phyloP scores from a whole-genome alignment of 2,329 filamentous ascomycete genomes.

The Aspergillus fructus region DNA sequence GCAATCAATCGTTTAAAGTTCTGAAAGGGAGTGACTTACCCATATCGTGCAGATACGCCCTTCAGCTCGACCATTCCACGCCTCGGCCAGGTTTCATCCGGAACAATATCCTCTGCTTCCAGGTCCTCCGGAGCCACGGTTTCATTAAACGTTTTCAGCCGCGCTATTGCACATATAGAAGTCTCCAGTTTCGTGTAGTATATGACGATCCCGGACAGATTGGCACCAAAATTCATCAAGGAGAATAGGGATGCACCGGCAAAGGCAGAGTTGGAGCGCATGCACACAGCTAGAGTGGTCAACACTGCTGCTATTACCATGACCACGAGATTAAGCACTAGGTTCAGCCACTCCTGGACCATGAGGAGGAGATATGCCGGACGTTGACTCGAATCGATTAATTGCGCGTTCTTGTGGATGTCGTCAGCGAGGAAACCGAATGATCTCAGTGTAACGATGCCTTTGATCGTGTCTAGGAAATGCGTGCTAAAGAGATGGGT shows the following conservation, averaged over 20 bases:
- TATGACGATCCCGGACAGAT: constrained; percentile 6
- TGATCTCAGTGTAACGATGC: background rate
- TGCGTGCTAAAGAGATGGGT: background rate
- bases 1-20: background rate
- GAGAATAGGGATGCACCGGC: background rate
- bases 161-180: constrained; percentile 8
- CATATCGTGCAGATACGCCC: constrained; percentile 6
- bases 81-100: background rate
- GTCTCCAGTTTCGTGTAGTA: constrained; percentile 15
- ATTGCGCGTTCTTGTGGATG: background rate
- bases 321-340: constrained; percentile 42
- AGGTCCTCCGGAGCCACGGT: background rate
- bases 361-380: constrained; percentile 36
- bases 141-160: constrained; percentile 5
- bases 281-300: constrained; percentile 36
- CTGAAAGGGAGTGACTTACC: background rate
- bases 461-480: constrained; percentile 1
- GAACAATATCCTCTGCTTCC: background rate
- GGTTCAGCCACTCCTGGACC: constrained; percentile 38
- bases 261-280: constrained; percentile 25
- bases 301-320: constrained; percentile 22
- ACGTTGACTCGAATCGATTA: constrained; percentile 34
- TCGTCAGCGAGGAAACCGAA: background rate
- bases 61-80: background rate
- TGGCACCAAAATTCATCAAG: constrained; percentile 12